Conservation (phyloP, 2,329 filamentous ascomycete genomes). For the Calonectria multiphialidica region DNA sequence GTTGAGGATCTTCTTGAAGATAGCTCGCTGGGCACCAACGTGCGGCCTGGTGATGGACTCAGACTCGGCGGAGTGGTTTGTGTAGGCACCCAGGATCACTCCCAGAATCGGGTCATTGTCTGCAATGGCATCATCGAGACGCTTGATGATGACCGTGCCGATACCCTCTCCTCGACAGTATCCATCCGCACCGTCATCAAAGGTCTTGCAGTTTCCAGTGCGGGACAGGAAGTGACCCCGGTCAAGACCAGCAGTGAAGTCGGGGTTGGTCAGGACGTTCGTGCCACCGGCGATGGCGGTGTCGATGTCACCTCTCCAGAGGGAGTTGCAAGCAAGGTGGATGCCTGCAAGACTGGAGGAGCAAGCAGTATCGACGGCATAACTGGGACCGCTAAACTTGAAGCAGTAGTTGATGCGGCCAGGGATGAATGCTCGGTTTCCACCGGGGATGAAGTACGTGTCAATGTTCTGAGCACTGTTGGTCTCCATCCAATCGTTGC, state of each 20-base stretch:
- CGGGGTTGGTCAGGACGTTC: slow-evolving; percentile 75
- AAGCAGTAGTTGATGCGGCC: slow-evolving; percentile 83
- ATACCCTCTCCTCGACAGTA: slow-evolving; percentile 67
- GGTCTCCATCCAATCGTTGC: slow-evolving; percentile 84
- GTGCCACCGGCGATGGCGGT: slow-evolving; percentile 84
- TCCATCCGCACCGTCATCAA: slow-evolving; percentile 71
- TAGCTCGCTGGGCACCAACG: slow-evolving; percentile 69
- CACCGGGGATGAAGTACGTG: slow-evolving; percentile 63
- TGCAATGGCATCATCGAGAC: slow-evolving; percentile 56
- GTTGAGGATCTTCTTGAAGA: slow-evolving; percentile 75
- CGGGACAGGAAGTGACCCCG: slow-evolving; percentile 73
- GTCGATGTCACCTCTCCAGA: slow-evolving; percentile 80
- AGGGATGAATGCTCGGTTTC: slow-evolving; percentile 60
- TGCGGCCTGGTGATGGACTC: slow-evolving; percentile 81
- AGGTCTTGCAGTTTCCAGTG: slow-evolving; percentile 55
- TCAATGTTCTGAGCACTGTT: slow-evolving; percentile 77
- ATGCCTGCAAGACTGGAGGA: slow-evolving; percentile 81
- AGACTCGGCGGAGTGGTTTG: slow-evolving; percentile 79
- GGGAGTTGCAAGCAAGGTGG: slow-evolving; percentile 76
- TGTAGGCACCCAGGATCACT: slow-evolving; percentile 71
- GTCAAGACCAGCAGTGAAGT: slow-evolving; percentile 74
- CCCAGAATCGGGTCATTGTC: slow-evolving; percentile 77
- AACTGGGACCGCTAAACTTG: slow-evolving; percentile 80
- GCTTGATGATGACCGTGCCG: slow-evolving; percentile 62
- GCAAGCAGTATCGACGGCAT: slow-evolving; percentile 82